phyloP scores from a whole-genome alignment of 768 basidiomycete genomes.

The Chalciporus pseudorubinellus region DNA sequence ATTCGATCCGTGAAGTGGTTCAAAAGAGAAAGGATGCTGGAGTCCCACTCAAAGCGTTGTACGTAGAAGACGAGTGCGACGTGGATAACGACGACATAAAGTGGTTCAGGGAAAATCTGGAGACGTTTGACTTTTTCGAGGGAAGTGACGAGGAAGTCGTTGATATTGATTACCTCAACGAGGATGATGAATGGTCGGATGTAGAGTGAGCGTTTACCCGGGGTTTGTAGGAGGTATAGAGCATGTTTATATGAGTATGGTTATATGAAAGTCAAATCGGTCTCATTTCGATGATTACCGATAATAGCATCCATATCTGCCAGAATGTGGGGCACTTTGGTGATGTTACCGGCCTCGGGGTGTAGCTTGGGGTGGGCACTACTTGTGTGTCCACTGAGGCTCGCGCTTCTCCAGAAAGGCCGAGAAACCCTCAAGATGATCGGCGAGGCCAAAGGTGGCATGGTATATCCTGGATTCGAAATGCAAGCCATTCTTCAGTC shows the following conservation, averaged over 20 bases:
- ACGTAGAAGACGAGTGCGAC: slow-evolving; percentile 44
- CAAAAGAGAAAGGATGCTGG: slow-evolving; percentile 40
- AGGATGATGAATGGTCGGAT: slow-evolving; percentile 16
- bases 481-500: slow-evolving; percentile 43
- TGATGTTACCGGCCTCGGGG: too few species aligned
- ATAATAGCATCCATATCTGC: too few species aligned
- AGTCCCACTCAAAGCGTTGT: slow-evolving; percentile 43
- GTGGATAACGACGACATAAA: slow-evolving; percentile 41
- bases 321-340: background rate
- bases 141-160: slow-evolving; percentile 47
- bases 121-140: slow-evolving; percentile 55
- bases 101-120: slow-evolving; percentile 53
- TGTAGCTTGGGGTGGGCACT: slow-evolving; percentile 1
- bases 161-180: slow-evolving; percentile 24
- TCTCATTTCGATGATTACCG: too few species aligned
- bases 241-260: background rate
- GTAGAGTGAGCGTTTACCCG: background rate
- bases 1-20: slow-evolving; percentile 44
- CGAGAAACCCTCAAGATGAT: slow-evolving; percentile 46
- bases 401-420: slow-evolving; percentile 49
- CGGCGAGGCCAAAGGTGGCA: slow-evolving; percentile 46
- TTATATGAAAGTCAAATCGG: background rate
- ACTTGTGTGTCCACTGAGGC: slow-evolving; percentile 43
- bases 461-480: slow-evolving; percentile 52
- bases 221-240: too few species aligned